These are phyloP conservation scores for Colletotrichum cuscutae DNA, from an alignment of 2,329 filamentous ascomycete genomes.

Conservation along the genomic window DNA sequence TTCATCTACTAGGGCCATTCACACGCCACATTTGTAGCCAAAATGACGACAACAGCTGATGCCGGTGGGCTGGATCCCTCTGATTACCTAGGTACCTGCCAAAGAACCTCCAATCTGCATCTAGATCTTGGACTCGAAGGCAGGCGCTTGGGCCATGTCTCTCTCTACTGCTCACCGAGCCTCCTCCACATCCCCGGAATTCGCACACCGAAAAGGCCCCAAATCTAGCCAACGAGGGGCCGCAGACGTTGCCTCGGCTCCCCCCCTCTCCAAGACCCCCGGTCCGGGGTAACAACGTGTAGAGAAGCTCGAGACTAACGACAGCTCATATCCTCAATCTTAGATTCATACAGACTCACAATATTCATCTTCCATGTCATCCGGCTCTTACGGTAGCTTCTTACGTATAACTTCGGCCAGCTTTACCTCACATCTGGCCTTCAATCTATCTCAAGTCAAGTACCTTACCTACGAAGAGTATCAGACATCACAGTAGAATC, in stretches of 20 bases:
- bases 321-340: neutral
- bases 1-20: neutral
- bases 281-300: slow-evolving; percentile 24
- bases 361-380: neutral
- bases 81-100: neutral
- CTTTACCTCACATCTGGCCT: neutral
- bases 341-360: neutral
- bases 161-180: neutral
- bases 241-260: slow-evolving; percentile 25
- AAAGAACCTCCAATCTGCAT: neutral
- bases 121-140: neutral
- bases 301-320: slow-evolving; percentile 20
- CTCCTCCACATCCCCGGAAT: slow-evolving; percentile 25
- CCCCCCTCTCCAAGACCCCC: slow-evolving; percentile 18
- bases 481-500: neutral
- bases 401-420: neutral
- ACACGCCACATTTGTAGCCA: slow-evolving; percentile 4
- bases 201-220: slow-evolving; percentile 15
- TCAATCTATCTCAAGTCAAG: neutral
- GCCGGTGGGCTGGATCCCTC: neutral
- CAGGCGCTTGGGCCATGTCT: neutral
- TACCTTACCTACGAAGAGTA: too few species aligned
- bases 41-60: neutral
- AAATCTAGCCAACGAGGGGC: slow-evolving; percentile 2
- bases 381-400: neutral